A percentile compares a stretch with the other conserved stretches of the same genome.
phyloP scores from a whole-genome alignment of 108 stramenopile species.

The Nitzschia putrida region DNA sequence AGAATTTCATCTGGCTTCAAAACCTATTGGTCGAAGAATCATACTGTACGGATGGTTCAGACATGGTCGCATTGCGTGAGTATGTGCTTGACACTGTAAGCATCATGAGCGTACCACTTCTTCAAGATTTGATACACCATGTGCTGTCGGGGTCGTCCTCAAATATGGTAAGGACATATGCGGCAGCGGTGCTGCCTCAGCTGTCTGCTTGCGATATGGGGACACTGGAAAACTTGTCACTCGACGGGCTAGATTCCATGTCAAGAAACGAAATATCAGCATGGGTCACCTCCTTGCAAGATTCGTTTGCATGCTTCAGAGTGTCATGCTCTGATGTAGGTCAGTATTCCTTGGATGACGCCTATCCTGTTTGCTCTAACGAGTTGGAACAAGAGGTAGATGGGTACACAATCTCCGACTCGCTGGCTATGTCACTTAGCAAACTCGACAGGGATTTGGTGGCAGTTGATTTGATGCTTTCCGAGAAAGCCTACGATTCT shows the following conservation, averaged over 20 bases:
- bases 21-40: conserved; percentile 14
- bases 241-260: neutral
- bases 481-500: conserved; percentile 32
- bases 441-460: conserved; percentile 58
- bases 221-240: neutral
- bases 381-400: neutral
- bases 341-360: conserved; percentile 14
- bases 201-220: conserved; percentile 25
- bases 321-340: conserved; percentile 55
- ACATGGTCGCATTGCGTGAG: conserved; percentile 3
- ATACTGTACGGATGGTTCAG: neutral
- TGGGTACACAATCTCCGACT: neutral
- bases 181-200: conserved; percentile 39
- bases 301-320: conserved; percentile 45
- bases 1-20: conserved; percentile 43
- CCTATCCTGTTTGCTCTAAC: neutral
- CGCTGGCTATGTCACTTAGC: conserved; percentile 11
- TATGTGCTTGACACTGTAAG: conserved; percentile 32
- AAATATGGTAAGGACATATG: conserved; percentile 22
- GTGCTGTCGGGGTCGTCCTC: conserved; percentile 8
- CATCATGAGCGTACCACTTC: conserved; percentile 64
- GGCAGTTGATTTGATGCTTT: conserved; percentile 41
- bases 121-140: conserved; percentile 74
- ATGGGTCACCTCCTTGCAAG: conserved; percentile 33
- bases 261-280: neutral